These are phyloP conservation scores for Hyaloperonospora brassicae DNA, from an alignment of 352 stramenopile genomes.

Conservation along the genomic window DNA sequence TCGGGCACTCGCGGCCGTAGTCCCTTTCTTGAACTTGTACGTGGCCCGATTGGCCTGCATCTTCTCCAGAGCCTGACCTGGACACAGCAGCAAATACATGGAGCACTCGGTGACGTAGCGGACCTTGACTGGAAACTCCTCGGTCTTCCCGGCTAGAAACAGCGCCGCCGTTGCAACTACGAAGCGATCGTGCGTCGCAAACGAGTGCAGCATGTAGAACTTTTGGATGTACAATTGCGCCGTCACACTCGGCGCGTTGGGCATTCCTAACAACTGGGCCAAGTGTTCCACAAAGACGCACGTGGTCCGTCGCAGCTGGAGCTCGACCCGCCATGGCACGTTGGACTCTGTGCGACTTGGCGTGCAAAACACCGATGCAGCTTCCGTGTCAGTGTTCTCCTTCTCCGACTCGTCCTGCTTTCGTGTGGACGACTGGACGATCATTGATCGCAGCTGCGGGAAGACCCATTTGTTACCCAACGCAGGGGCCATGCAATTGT, in stretches of 20 bases:
- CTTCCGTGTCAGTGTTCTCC: conserved; percentile 12
- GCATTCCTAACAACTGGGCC: conserved; percentile 50
- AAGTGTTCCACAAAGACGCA: conserved; percentile 67
- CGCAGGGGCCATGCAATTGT: too few relatives aligned
- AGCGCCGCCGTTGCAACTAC: conserved; percentile 62
- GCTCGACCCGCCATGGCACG: conserved; percentile 47
- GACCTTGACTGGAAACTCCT: conserved; percentile 76
- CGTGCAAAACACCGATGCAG: conserved; percentile 28
- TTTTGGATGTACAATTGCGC: conserved; percentile 66
- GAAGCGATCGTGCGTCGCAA: conserved; percentile 72
- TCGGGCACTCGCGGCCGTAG: neutral
- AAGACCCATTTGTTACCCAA: conserved; percentile 28
- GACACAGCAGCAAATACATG: conserved; percentile 54
- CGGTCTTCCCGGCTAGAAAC: conserved; percentile 68
- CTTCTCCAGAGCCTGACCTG: conserved; percentile 30
- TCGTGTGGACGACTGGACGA: conserved; percentile 9
- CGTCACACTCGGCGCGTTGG: conserved; percentile 39
- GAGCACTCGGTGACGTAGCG: conserved; percentile 67
- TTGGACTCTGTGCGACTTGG: conserved; percentile 37
- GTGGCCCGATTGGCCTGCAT: conserved; percentile 17
- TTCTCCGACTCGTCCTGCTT: conserved; percentile 17
- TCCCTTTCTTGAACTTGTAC: conserved; percentile 12
- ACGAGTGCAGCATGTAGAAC: conserved; percentile 77
- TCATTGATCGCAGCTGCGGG: conserved; percentile 32
- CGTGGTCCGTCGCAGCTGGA: conserved; percentile 54